These are phyloP conservation scores for Gaultheria prostrata DNA, from an alignment of 148 eudicot genomes.

Conservation along the genomic window DNA sequence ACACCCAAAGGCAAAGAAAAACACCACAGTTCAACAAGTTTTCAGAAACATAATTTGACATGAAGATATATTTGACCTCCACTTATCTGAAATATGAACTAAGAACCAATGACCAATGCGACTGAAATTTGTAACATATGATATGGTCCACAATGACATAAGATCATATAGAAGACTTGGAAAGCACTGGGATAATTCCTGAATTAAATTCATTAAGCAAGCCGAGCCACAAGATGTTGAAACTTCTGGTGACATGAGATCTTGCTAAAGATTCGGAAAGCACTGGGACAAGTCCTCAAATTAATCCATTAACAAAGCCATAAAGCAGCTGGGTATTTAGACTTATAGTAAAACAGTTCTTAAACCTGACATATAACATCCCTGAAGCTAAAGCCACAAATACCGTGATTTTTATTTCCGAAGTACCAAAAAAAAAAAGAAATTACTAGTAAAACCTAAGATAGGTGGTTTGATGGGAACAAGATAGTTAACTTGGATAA, in stretches of 20 bases:
- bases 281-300: neutral
- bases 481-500: too few species aligned
- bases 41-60: neutral
- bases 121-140: neutral
- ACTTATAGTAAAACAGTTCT: neutral
- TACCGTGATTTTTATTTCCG: too few species aligned
- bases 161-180: neutral
- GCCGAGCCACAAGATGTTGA: neutral
- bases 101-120: neutral
- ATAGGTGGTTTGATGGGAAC: neutral
- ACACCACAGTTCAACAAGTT: neutral
- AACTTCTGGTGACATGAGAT: neutral
- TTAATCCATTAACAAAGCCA: neutral
- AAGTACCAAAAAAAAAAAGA: too few species aligned
- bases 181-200: neutral
- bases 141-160: neutral
- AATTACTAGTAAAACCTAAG: neutral
- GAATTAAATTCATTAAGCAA: neutral
- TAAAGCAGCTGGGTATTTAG: neutral
- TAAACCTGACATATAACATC: neutral
- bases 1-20: neutral
- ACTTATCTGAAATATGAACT: neutral
- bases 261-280: neutral
- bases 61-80: neutral
- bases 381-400: neutral